Percentiles rank a stretch among this genome's conserved stretches.
phyloP scores from a whole-genome alignment of 1,284 basidiomycete species.

The Heterobasidion occidentale region DNA sequence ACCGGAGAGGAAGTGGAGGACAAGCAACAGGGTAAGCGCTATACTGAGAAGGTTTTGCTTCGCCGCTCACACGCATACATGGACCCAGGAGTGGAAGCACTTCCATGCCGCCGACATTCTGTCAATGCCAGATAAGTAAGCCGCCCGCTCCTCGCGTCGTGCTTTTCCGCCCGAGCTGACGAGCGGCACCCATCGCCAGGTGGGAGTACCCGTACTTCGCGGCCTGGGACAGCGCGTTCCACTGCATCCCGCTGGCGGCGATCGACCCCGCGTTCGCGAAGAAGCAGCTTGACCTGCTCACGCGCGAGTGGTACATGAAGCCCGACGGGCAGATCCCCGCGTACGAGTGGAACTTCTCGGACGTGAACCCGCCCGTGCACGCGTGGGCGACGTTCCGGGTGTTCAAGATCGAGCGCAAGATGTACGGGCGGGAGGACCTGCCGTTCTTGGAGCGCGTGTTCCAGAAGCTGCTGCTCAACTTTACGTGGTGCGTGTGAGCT shows the following conservation, averaged over 20 bases:
- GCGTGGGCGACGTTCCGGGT: constrained; percentile 97
- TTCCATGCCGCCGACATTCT: constrained; percentile 93
- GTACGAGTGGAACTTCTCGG: constrained; percentile 98
- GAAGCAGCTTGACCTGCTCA: constrained; percentile 93
- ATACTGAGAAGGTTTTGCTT: background rate
- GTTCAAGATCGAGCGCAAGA: constrained; percentile 97
- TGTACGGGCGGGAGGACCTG: constrained; percentile 87
- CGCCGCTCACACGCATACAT: background rate
- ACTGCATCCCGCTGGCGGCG: constrained; percentile 94
- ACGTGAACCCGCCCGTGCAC: constrained; percentile 96
- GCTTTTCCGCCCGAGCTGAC: background rate
- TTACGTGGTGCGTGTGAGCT: constrained; percentile 61
- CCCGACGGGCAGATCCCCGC: constrained; percentile 97
- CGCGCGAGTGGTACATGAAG: constrained; percentile 98
- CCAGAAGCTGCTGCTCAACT: constrained; percentile 95
- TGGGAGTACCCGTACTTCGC: constrained; percentile 99
- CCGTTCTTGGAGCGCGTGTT: constrained; percentile 95
- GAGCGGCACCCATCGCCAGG: constrained; percentile 24
- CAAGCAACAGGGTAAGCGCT: constrained; percentile 64
- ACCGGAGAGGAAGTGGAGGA: constrained; percentile 75
- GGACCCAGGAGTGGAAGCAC: constrained; percentile 81
- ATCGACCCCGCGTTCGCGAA: constrained; percentile 95
- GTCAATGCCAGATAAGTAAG: constrained; percentile 96
- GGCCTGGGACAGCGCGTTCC: constrained; percentile 95
- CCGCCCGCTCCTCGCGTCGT: constrained; percentile 2